Base-by-base conservation (phyloP, 495 filamentous ascomycete species). In the Daldinia decipiens region DNA sequence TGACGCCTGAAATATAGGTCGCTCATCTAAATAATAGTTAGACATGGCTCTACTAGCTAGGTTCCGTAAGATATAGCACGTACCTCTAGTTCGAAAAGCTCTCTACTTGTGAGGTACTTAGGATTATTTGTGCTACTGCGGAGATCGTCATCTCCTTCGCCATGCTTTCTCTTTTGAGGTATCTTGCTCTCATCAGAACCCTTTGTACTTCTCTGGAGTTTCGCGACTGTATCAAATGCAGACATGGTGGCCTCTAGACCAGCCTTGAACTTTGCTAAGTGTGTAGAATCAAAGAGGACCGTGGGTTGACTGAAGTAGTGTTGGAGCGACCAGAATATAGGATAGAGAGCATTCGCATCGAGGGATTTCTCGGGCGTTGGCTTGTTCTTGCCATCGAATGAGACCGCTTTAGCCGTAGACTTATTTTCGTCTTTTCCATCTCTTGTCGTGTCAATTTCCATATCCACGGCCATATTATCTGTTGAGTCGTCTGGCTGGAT, bases 11-110 rank as follows among this genome's bases (percentile, higher is more conserved):
- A 98, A 13, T 96, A 92, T 40, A 96, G 87, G 76, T 99, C 95
- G 77, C 92, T 93, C 73, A 98, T 88, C 91, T 94, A 71, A 19
- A 45, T 13, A 43, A 6, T 21, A 15, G 77, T 80, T 55, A 70
- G 56, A 47, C 34, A 17, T n/a, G 11, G 51, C 13, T 15, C 4
- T 11, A 21, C 2, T 17, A 17, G 4, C 17, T 24, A 12, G 34
- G 31, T 4, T 17, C 26, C 29, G 34, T 15, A 40, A 50, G 38
- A 5, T 5, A 60, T 26, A 56, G 45, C 31, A 74, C 82, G 59
- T 83, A 93, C 92, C 85, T 99, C 95, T 50, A 98, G 87, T 69
- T 95, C 92, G 80, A 99, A 99, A 3, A 99, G 84, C 76, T 98
- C 96, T 56, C 91, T 86, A 69, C 93, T 96, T 19, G 95, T 99